These are phyloP conservation scores for Penstemon barbatus DNA, from an alignment of 257 asterid genomes.

Conservation along the genomic window DNA sequence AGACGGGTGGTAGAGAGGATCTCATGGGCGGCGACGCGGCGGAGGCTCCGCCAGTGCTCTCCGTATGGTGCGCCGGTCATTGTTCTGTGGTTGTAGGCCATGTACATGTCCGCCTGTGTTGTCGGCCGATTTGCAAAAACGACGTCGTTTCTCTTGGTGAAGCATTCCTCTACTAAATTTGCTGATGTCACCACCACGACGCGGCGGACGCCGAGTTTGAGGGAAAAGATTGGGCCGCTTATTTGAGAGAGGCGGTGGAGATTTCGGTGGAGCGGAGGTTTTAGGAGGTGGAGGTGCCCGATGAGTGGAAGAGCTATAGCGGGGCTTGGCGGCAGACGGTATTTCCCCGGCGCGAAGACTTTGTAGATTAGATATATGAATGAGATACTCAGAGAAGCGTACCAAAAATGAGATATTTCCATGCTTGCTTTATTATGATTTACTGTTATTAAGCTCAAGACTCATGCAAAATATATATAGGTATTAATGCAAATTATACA, in stretches of 20 bases:
- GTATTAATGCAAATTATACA: no score
- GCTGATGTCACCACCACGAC: constrained; percentile 31
- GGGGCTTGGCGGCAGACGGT: constrained; percentile 11
- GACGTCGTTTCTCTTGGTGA: constrained; percentile 27
- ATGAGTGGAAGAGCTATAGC: constrained; percentile 1
- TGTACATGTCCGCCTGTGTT: background rate
- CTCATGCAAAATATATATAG: no score
- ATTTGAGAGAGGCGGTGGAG: constrained; percentile 1
- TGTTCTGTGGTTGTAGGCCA: constrained; percentile 26
- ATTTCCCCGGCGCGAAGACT: no score
- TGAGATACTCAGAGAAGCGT: no score
- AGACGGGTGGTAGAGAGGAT: constrained; percentile 39
- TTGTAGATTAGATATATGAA: no score
- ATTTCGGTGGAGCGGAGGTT: background rate
- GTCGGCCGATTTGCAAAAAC: constrained; percentile 29
- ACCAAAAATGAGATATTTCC: no score
- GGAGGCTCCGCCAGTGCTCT: constrained; percentile 38
- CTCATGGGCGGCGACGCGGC: constrained; percentile 34
- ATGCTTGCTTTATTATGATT: no score
- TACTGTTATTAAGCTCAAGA: no score
- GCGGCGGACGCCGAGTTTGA: constrained; percentile 22
- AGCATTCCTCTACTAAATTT: constrained; percentile 30
- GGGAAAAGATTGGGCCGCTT: constrained; percentile 22
- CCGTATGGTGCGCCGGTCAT: constrained; percentile 34
- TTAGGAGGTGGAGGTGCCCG: constrained; percentile 19